Evolutionary conservation across 2,329 filamentous ascomycete species (phyloP), one percentile per base, ranked within the genome.

Genomic region (Didymellaceae sp.): DNA sequence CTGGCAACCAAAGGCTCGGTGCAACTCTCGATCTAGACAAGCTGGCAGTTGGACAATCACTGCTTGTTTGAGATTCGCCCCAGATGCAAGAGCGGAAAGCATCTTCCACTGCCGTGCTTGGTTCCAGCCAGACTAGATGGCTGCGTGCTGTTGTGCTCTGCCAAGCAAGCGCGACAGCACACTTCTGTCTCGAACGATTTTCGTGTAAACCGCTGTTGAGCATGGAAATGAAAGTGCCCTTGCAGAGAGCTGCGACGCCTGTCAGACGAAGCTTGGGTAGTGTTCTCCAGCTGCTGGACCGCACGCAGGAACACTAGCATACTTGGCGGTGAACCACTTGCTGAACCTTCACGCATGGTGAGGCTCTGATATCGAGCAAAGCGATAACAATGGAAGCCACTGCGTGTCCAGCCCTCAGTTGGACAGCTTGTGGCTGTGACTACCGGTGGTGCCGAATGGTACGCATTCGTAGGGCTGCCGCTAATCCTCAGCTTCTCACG

Each of bases 1-100:
- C 35, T 52, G 31, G 31, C 41, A 32, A 28, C 37, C 37, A 42
- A 5, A 52, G 18, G 6, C 9, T 38, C 25, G 37, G 32, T 30
- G 37, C 26, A 43, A 45, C 37, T 25, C 26, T 21, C 32, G 38
- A 37, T 43, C 48, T 32, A 52, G 48, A 28, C 48, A 41, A 43
- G 39, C 47, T 18, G 54, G 45, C 43, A 22, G 31, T 10, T 11
- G 39, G 58, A 24, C 47, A 55, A 61, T 61, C 58, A 40, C 43
- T 52, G 33, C 55, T 52, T 35, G 41, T 57, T 59, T 56, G 58
- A 50, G 55, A 35, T 18, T 34, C 35, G 53, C 50, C 42, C 45
- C 42, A 54, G 39, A 45, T 40, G 34, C 31, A 44, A 35, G 35
- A 48, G 44, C 52, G 54, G 55, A 39, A 51, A 51, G 44, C 40